Conservation (phyloP, 2,329 filamentous ascomycete species). For the Anthostomella pinea region DNA sequence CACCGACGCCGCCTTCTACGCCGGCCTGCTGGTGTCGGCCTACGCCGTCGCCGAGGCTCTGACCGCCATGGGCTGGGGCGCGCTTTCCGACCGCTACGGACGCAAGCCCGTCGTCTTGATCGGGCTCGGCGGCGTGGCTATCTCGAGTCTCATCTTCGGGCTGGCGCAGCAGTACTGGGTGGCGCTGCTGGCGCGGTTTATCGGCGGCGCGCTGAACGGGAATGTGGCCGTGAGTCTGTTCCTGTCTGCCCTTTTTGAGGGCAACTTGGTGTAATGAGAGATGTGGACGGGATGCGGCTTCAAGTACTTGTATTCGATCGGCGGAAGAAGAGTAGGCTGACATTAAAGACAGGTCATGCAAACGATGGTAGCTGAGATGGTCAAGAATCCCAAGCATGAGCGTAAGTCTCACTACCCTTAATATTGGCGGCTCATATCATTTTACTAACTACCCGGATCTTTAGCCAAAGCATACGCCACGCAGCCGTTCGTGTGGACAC, state of each 20-base stretch:
- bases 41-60: constrained; percentile 43
- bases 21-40: constrained; percentile 45
- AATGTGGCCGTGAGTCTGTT: constrained; percentile 34
- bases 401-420: constrained; percentile 22
- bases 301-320: too few species aligned
- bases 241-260: too few species aligned
- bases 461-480: constrained; percentile 35
- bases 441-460: background rate
- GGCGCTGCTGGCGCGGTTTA: constrained; percentile 38
- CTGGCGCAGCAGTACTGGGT: constrained; percentile 41
- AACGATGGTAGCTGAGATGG: constrained; percentile 42
- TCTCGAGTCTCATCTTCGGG: constrained; percentile 42
- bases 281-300: too few species aligned
- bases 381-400: constrained; percentile 40
- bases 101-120: constrained; percentile 36
- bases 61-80: constrained; percentile 42
- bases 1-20: constrained; percentile 44
- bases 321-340: constrained; percentile 7
- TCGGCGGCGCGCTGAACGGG: constrained; percentile 39
- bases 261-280: too few species aligned
- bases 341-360: constrained; percentile 33
- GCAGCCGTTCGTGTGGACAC: constrained; percentile 37
- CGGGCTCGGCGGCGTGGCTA: constrained; percentile 35
- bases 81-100: constrained; percentile 39
- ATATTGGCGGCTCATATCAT: background rate